Percentiles rank a stretch among this genome's conserved stretches.
These are phyloP conservation scores for Fagopyrum esculentum DNA, from an alignment of 148 eudicot genomes.

Conservation along the genomic window DNA sequence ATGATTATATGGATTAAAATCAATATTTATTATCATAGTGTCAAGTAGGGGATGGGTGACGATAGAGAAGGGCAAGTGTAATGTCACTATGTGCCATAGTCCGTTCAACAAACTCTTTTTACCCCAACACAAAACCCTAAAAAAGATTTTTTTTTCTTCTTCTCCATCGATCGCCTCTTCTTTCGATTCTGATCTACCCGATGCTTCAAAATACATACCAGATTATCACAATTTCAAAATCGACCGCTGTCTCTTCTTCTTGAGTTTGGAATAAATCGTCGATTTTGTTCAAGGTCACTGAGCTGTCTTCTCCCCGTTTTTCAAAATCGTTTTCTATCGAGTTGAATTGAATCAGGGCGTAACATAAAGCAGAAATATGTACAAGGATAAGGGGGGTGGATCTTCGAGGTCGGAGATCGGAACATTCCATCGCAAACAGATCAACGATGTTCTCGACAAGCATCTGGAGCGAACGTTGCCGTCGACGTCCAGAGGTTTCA, in stretches of 20 bases:
- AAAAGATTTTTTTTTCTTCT: neutral
- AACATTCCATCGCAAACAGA: conserved; percentile 5
- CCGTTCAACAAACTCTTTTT: neutral
- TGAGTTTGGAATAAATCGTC: neutral
- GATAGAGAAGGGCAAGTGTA: neutral
- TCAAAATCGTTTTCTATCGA: neutral
- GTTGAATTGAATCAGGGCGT: neutral
- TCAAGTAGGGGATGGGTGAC: neutral
- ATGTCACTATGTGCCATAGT: neutral
- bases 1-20: no score
- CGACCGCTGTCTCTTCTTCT: neutral
- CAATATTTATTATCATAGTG: no score
- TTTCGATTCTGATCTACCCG: neutral
- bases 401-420: conserved; percentile 13
- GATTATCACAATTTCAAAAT: neutral
- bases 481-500: conserved; percentile 11
- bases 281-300: neutral
- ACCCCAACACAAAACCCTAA: neutral
- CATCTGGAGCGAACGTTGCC: conserved; percentile 15
- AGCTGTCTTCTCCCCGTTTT: neutral
- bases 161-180: neutral
- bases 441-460: conserved; percentile 13
- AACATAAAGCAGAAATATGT: neutral
- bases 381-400: conserved; percentile 11
- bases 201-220: neutral